phyloP scores from a whole-genome alignment of 73 alveolate species.

The Tetrahymena borealis region DNA sequence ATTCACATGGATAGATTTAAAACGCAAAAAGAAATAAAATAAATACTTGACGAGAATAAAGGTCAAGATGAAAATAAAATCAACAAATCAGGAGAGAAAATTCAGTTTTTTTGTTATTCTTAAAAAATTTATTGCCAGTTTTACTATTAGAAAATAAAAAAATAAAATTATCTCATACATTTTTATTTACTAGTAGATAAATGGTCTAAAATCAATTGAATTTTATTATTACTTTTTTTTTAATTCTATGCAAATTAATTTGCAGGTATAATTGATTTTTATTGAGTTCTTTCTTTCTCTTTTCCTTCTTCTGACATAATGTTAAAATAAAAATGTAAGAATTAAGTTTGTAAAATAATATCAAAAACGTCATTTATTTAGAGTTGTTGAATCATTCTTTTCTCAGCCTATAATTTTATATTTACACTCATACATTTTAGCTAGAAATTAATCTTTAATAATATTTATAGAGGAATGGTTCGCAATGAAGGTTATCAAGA shows the following conservation, averaged over 20 bases:
- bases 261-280: background rate
- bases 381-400: background rate
- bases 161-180: no score
- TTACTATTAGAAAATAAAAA: no score
- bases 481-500: constrained; percentile 85
- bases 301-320: background rate
- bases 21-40: no score
- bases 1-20: no score
- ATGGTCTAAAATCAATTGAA: background rate
- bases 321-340: background rate
- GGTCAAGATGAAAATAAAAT: no score
- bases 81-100: no score
- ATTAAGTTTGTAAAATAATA: background rate
- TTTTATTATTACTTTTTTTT: background rate
- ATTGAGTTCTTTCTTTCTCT: background rate
- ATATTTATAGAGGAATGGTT: constrained; percentile 38
- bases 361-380: background rate
- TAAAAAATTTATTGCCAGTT: no score
- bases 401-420: background rate
- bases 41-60: no score
- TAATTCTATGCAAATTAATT: background rate
- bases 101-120: no score
- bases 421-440: background rate
- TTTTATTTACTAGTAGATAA: background rate
- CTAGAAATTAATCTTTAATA: background rate